Base-by-base conservation (phyloP, 148 eudicot species). In the Mesembryanthemum crystallinum region DNA sequence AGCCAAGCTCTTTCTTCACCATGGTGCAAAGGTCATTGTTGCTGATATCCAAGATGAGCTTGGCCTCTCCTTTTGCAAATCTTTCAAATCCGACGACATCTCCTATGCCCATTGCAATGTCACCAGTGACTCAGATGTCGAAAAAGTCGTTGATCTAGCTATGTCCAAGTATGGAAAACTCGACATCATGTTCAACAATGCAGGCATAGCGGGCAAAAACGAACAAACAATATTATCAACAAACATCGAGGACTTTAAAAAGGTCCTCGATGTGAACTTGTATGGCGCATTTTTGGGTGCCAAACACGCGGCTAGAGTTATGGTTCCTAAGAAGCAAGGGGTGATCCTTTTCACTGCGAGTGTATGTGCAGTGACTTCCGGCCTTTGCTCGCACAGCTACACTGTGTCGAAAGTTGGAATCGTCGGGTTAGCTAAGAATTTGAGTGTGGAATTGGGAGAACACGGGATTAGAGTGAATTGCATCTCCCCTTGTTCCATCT, bases 181-280 rank as follows among this genome's bases (percentile, higher is more conserved):
- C n/a, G 88, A 87, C 85, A 83, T 87, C 52, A 85, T 87, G 90
- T 85, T 76, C 79, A 81, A 79, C 85, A 87, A 87, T 24, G 90
- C 88, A 0, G 90, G 90, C 5, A 78, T 69, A 8, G 39, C 72
- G 1, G 85, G 82, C n/a, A 1, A 78, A 79, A 8, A 0, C 23
- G 6, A 39, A 73, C 25, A n/a, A n/a, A n/a, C n/a, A n/a, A n/a
- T n/a, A n/a, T n/a, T n/a, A n/a, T n/a, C n/a, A n/a, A 73, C 45
- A 13, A 78, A 73, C n/a, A 81, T 86, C 24, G 81, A 73, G 5
- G 80, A 83, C 57, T 72, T 86, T 27, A 71, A 66, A 0, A 66
- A 70, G 20, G 78, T 84, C 5, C 80, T 87, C 55, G 74, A 81
- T 11, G 81, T 82, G 5, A 87, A 87, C 10, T 79, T 85, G 1